phyloP scores from a whole-genome alignment of 208 protist genomes.

The Leishmania tropica region DNA sequence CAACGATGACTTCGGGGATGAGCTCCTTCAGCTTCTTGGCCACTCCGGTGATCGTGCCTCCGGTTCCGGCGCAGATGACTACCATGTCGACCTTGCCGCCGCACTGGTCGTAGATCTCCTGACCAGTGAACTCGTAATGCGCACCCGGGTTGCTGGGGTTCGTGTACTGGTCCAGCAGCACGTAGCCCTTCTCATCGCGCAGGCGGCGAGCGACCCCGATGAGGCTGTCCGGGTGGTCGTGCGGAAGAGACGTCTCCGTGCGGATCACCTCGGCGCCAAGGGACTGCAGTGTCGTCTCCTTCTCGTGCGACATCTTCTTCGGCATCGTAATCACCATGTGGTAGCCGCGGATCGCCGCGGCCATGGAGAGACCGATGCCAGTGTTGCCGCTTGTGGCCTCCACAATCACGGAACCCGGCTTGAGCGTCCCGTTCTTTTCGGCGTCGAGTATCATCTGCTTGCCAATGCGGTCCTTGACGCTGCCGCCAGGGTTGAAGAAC shows the following conservation, averaged over 20 bases:
- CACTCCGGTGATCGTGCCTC: conserved; percentile 97
- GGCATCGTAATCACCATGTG: conserved; percentile 97
- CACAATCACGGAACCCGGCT: conserved; percentile 95
- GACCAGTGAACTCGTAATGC: conserved; percentile 96
- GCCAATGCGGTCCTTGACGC: conserved; percentile 98
- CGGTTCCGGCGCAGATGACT: conserved; percentile 95
- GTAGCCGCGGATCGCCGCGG: conserved; percentile 95
- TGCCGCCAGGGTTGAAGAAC: conserved; percentile 94
- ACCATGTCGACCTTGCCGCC: conserved; percentile 96
- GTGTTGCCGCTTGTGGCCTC: conserved; percentile 98
- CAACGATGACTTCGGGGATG: conserved; percentile 82
- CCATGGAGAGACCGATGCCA: conserved; percentile 96
- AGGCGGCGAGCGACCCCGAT: conserved; percentile 95
- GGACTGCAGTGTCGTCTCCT: conserved; percentile 89
- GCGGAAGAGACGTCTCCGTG: conserved; percentile 96
- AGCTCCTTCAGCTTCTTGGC: conserved; percentile 74
- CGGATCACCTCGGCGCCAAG: conserved; percentile 97
- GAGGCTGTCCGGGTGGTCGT: conserved; percentile 96
- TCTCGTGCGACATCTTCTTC: conserved; percentile 99
- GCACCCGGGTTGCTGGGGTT: conserved; percentile 95
- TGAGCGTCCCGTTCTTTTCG: conserved; percentile 91
- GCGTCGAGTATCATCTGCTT: conserved; percentile 96
- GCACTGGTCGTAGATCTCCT: conserved; percentile 96
- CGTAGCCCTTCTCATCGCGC: conserved; percentile 93
- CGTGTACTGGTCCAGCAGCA: conserved; percentile 97